Evolutionary conservation across 805 yeast genomes (phyloP).

Genomic region (Kluyveromyces aestuarii): DNA sequence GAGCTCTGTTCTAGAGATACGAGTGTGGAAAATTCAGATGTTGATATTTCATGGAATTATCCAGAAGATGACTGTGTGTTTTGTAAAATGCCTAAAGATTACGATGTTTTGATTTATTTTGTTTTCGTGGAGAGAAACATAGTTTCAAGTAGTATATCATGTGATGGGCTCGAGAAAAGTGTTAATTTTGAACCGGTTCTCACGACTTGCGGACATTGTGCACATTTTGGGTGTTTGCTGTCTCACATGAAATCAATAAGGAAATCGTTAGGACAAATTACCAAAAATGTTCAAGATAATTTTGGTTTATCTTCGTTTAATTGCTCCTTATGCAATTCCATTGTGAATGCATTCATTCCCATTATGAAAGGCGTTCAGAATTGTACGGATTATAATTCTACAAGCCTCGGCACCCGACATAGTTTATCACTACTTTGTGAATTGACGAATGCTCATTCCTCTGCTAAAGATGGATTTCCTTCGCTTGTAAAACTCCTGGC

Average conservation of each 20-base stretch:
- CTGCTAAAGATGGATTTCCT: constrained; percentile 7
- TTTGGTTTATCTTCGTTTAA: constrained; percentile 61
- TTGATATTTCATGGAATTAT: not conserved
- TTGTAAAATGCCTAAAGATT: constrained; percentile 24
- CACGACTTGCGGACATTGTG: constrained; percentile 84
- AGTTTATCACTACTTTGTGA: not conserved
- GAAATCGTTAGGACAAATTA: constrained; percentile 57
- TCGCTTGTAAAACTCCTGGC: constrained; percentile 33
- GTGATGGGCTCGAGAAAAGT: constrained; percentile 16
- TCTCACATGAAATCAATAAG: constrained; percentile 51
- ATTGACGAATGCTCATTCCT: not conserved
- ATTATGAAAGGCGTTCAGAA: constrained; percentile 20
- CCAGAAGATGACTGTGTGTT: constrained; percentile 24
- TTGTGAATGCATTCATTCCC: constrained; percentile 80
- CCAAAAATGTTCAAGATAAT: constrained; percentile 75
- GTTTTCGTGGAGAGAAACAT: constrained; percentile 23
- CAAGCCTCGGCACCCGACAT: constrained; percentile 7
- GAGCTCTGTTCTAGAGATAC: constrained; percentile 2
- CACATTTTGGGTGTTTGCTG: constrained; percentile 73
- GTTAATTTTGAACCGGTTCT: constrained; percentile 26
- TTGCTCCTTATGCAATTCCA: constrained; percentile 86
- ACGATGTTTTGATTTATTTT: constrained; percentile 23
- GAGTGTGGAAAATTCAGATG: not conserved
- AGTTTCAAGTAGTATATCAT: constrained; percentile 5
- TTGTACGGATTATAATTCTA: constrained; percentile 43